A percentile compares a stretch with the other conserved stretches of the same genome.
Evolutionary conservation across 1,284 basidiomycete genomes (phyloP).

Genomic region (Cutaneotrichosporon dermatis): DNA sequence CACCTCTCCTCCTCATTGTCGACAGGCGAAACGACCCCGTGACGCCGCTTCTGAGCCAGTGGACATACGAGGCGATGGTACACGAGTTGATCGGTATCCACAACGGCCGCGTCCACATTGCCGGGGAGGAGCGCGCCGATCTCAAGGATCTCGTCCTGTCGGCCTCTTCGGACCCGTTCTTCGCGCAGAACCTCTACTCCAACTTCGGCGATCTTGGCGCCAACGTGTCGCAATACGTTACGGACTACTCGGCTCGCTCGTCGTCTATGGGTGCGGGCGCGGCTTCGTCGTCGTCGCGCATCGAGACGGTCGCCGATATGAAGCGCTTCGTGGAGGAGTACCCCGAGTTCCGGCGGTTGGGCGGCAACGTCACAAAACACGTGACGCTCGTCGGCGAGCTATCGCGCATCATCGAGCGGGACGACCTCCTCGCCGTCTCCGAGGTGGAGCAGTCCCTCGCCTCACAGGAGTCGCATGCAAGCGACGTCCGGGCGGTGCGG

Average conservation of each 20-base stretch:
- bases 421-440: conserved; percentile 80
- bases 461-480: conserved; percentile 72
- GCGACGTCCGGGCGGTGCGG: conserved; percentile 81
- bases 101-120: conserved; percentile 82
- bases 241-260: conserved; percentile 87
- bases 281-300: conserved; percentile 60
- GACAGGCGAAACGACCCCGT: conserved; percentile 97
- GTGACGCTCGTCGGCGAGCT: conserved; percentile 95
- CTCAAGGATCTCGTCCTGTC: conserved; percentile 93
- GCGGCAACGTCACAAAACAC: conserved; percentile 98
- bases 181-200: conserved; percentile 81
- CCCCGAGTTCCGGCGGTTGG: conserved; percentile 92
- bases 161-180: conserved; percentile 88
- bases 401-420: conserved; percentile 78
- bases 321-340: conserved; percentile 98
- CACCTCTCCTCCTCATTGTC: conserved; percentile 54
- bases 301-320: conserved; percentile 97
- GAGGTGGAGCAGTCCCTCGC: conserved; percentile 97
- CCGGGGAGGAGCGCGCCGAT: conserved; percentile 81
- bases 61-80: conserved; percentile 99
- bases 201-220: conserved; percentile 98
- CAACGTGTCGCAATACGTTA: conserved; percentile 87
- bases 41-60: conserved; percentile 93
- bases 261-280: conserved; percentile 47
- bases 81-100: conserved; percentile 92